Base-by-base conservation (phyloP, 208 protist genomes). In the Acanthamoeba healyi region DNA sequence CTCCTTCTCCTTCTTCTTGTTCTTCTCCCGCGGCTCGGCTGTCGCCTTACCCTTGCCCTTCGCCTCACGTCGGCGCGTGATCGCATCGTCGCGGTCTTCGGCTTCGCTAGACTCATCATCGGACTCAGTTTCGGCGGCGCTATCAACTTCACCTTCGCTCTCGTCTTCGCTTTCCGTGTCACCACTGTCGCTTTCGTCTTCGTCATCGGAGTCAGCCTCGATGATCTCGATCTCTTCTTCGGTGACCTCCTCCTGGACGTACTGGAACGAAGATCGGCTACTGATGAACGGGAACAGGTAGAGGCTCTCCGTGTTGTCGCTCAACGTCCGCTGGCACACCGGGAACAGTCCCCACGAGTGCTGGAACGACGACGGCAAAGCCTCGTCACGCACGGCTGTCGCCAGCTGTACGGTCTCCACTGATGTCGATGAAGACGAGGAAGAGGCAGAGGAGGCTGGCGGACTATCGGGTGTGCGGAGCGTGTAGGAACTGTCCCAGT, bases 241-340 rank as follows among this genome's bases (percentile, higher is more conserved):
- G 40, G 19, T 15, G 17, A 49, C 17, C 40, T 81, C 36, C 40
- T 81, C 70, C 38, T 81, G 36, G 29, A 74, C 29, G 40, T 32
- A 81, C n/a, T 81, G 40, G 70, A 81, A 81, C 70, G 34, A n/a
- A 10, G 70, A 81, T 10, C 26, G 9, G 38, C 38, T 46, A 19
- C 49, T 44, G 70, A 81, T 26, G 70, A 81, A 7, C 40, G 70
- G 70, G 40, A 81, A 81, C 15, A 81, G 70, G 70, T 81, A 81
- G 70, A 81, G 38, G 40, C 70, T 81, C 36, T 46, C 70, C 1
- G 0, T 40, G 34, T 19, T n/a, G 9, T 81, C 40, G 70, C 70
- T n/a, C 38, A 81, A 38, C 70, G 70, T 49, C 10, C 70, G 34
- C 22, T 46, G 70, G 26, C 40, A 81, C 22, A 81, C 38, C 36